phyloP scores from a whole-genome alignment of 2,329 filamentous ascomycete species.

The Fusarium sarcochroum region DNA sequence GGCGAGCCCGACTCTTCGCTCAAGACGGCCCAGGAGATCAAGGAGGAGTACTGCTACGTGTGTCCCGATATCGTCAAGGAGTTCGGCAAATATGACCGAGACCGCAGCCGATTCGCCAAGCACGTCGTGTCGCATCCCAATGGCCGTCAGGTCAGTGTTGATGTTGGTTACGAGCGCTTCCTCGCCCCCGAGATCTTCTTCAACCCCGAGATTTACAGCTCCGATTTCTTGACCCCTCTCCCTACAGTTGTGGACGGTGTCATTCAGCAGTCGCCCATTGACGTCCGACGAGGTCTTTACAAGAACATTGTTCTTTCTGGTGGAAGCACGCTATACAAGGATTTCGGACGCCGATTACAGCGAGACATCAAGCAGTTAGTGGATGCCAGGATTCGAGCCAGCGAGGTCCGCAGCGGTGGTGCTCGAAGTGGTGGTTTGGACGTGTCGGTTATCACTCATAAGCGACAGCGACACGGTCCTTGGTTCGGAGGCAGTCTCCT shows the following conservation, averaged over 20 bases:
- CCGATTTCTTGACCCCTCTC: slow-evolving; percentile 95
- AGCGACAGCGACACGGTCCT: slow-evolving; percentile 95
- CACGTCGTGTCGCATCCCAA: slow-evolving; percentile 90
- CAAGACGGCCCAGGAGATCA: slow-evolving; percentile 98
- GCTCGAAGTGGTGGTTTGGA: slow-evolving; percentile 95
- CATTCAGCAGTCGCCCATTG: slow-evolving; percentile 97
- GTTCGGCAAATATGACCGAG: slow-evolving; percentile 93
- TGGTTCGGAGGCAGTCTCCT: slow-evolving; percentile 99
- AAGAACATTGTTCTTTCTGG: slow-evolving; percentile 99
- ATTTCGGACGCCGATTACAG: slow-evolving; percentile 96
- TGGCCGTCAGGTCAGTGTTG: slow-evolving; percentile 86
- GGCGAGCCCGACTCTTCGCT: slow-evolving; percentile 96
- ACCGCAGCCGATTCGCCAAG: slow-evolving; percentile 91
- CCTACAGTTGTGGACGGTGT: slow-evolving; percentile 95
- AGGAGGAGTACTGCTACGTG: slow-evolving; percentile 99
- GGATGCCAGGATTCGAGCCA: slow-evolving; percentile 91
- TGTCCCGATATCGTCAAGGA: slow-evolving; percentile 99
- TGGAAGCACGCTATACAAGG: slow-evolving; percentile 97
- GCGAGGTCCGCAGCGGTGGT: slow-evolving; percentile 90
- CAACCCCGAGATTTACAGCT: slow-evolving; percentile 99
- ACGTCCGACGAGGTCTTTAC: slow-evolving; percentile 96
- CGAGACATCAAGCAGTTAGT: slow-evolving; percentile 97
- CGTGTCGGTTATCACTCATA: slow-evolving; percentile 97
- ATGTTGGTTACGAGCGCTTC: slow-evolving; percentile 98
- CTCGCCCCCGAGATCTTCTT: slow-evolving; percentile 99